A percentile compares a stretch with the other conserved stretches of the same genome.
Conservation (phyloP, 148 eudicot species). For the Polygonum aviculare region DNA sequence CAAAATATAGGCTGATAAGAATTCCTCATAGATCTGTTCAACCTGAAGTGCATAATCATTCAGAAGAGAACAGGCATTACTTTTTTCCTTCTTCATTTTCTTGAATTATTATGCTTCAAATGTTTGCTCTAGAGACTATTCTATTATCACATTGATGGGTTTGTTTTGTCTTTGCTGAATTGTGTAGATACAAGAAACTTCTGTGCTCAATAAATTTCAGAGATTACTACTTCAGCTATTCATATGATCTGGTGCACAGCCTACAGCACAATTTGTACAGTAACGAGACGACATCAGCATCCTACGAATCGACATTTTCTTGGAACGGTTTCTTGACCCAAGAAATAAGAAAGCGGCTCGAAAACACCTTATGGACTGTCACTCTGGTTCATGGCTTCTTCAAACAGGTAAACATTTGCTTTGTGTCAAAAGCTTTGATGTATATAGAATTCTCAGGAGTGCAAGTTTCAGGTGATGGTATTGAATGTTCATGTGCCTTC, state of each 20-base stretch:
- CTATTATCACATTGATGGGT: too few species aligned
- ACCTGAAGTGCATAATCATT: constrained; percentile 42
- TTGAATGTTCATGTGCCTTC: neutral
- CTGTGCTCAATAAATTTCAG: constrained; percentile 66
- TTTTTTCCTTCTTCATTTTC: neutral
- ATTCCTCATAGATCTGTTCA: constrained; percentile 44
- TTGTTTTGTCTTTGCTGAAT: constrained; percentile 20
- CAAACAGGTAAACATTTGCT: constrained; percentile 51
- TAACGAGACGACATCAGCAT: constrained; percentile 36
- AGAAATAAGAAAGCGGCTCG: constrained; percentile 54
- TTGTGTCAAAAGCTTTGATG: neutral
- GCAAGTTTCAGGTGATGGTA: neutral
- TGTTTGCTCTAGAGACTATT: neutral
- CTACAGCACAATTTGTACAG: constrained; percentile 62
- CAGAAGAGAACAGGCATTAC: constrained; percentile 75
- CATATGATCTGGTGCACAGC: constrained; percentile 73
- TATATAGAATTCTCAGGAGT: neutral
- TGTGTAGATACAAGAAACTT: constrained; percentile 72
- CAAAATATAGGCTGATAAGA: constrained; percentile 63
- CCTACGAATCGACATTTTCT: constrained; percentile 78
- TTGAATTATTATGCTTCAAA: neutral
- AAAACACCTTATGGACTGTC: constrained; percentile 79
- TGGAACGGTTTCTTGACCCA: constrained; percentile 87
- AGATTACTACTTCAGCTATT: constrained; percentile 85
- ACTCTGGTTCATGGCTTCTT: constrained; percentile 86